These are phyloP conservation scores for Wickerhamiella infanticola DNA, from an alignment of 1,139 yeast species.

Conservation along the genomic window DNA sequence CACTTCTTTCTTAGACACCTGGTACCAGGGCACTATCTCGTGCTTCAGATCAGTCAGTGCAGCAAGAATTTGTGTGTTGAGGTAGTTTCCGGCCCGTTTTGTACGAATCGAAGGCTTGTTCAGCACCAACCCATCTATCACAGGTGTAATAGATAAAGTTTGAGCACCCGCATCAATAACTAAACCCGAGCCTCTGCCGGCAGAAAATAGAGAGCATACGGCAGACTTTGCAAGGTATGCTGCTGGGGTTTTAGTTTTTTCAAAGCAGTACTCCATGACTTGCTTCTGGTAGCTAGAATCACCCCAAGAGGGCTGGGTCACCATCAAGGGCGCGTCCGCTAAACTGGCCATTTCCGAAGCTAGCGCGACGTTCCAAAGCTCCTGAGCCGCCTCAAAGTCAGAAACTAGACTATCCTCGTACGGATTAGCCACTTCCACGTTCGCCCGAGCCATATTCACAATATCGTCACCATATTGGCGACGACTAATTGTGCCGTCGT, in stretches of 20 bases:
- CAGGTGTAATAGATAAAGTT: conserved; percentile 73
- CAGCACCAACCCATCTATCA: conserved; percentile 81
- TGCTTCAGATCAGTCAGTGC: conserved; percentile 14
- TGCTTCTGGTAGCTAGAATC: conserved; percentile 50
- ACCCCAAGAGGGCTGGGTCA: conserved; percentile 85
- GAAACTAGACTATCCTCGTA: conserved; percentile 25
- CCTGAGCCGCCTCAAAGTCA: conserved; percentile 32
- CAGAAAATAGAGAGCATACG: conserved; percentile 81
- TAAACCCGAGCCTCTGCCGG: conserved; percentile 86
- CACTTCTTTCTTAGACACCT: conserved; percentile 18
- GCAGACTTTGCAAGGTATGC: conserved; percentile 75
- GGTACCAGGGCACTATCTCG: conserved; percentile 24
- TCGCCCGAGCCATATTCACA: conserved; percentile 13
- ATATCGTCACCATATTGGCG: conserved; percentile 13
- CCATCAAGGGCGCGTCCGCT: conserved; percentile 55
- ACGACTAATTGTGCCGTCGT: conserved; percentile 4
- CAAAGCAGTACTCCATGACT: conserved; percentile 63
- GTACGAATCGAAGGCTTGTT: conserved; percentile 28
- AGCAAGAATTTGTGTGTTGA: conserved; percentile 19
- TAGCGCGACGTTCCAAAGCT: conserved; percentile 26
- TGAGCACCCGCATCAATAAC: conserved; percentile 91
- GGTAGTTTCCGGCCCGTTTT: conserved; percentile 25
- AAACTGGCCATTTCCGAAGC: conserved; percentile 33
- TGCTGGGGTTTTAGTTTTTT: conserved; percentile 65
- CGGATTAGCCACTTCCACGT: conserved; percentile 23